These are phyloP conservation scores for Lophiostoma macrostomum DNA, from an alignment of 495 filamentous ascomycete genomes.

Conservation along the genomic window DNA sequence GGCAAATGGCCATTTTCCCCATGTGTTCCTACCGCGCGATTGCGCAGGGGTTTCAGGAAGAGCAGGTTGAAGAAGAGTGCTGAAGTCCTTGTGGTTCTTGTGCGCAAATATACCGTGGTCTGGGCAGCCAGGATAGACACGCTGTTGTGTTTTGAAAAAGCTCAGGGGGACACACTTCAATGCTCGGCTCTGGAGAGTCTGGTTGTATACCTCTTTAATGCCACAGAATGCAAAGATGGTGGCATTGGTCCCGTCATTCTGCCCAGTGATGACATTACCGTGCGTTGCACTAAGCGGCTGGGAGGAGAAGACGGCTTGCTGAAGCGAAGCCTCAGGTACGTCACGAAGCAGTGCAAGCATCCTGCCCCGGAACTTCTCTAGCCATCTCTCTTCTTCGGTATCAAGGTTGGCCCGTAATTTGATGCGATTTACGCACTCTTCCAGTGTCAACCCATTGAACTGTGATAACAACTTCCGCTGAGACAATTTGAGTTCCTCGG, in stretches of 20 bases:
- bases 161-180: slow-evolving; percentile 49
- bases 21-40: too few relatives aligned
- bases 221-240: slow-evolving; percentile 55
- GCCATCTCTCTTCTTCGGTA: slow-evolving; percentile 44
- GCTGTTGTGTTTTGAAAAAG: slow-evolving; percentile 58
- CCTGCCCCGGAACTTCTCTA: slow-evolving; percentile 42
- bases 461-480: slow-evolving; percentile 52
- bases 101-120: slow-evolving; percentile 53
- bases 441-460: slow-evolving; percentile 58
- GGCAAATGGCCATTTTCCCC: slow-evolving; percentile 6
- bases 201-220: slow-evolving; percentile 51
- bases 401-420: slow-evolving; percentile 37
- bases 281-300: slow-evolving; percentile 49
- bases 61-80: slow-evolving; percentile 36
- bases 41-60: slow-evolving; percentile 20
- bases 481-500: slow-evolving; percentile 54
- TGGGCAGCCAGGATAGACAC: slow-evolving; percentile 49
- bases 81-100: slow-evolving; percentile 50
- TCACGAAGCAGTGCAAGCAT: slow-evolving; percentile 45
- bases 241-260: slow-evolving; percentile 29
- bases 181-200: slow-evolving; percentile 40
- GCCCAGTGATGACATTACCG: slow-evolving; percentile 16
- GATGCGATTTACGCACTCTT: slow-evolving; percentile 50
- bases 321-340: slow-evolving; percentile 49
- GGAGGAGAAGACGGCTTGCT: slow-evolving; percentile 49